Evolutionary conservation across 2,329 filamentous ascomycete genomes (phyloP), one percentile per base, ranked within the genome.

Genomic region (Microdochium bolleyi): DNA sequence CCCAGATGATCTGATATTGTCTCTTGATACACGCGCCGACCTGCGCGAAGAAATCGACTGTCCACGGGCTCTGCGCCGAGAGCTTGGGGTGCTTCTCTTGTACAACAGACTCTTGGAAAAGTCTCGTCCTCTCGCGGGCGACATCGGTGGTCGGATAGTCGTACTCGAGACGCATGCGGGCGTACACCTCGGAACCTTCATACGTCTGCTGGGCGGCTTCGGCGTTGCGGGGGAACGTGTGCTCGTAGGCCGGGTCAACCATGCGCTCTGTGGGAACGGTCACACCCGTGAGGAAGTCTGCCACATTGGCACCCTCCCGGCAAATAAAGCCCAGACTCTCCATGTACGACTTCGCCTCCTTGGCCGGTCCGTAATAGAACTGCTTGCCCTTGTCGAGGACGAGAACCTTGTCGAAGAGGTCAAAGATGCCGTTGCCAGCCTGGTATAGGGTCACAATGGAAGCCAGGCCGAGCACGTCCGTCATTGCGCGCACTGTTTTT

Each of bases 361-460:
- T 66, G 57, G 74, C 70, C 0, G 83, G 76, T 0, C 85, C 85
- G 56, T 85, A 87, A 68, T 78, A 88, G 48, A 87, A 75, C 58
- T 88, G 66, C 55, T 82, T 80, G 49, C 85, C 85, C 53, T 82
- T 77, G 49, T 88, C 83, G 3, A 88, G 73, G 9, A 88, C 77
- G 0, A 88, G 71, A 0, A 87, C 83, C 61, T 88, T 88, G 63
- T 88, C 84, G 62, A 88, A 88, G 0, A 84, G 73, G 24, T 85
- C 72, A 62, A 86, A 87, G 54, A 88, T 87, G 24, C 78, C 82
- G 52, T 88, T 85, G 5, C 83, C 82, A 2, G 85, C 85, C 61
- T 88, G 85, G 62, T 89, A 88, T 0, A 87, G 71, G 0, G 83
- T 85, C 13, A 85, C 80, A 49, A 86, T 80, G 0, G 81, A 78